These are phyloP conservation scores for Nemania sp. DNA, from an alignment of 2,329 filamentous ascomycete species.

Conservation along the genomic window DNA sequence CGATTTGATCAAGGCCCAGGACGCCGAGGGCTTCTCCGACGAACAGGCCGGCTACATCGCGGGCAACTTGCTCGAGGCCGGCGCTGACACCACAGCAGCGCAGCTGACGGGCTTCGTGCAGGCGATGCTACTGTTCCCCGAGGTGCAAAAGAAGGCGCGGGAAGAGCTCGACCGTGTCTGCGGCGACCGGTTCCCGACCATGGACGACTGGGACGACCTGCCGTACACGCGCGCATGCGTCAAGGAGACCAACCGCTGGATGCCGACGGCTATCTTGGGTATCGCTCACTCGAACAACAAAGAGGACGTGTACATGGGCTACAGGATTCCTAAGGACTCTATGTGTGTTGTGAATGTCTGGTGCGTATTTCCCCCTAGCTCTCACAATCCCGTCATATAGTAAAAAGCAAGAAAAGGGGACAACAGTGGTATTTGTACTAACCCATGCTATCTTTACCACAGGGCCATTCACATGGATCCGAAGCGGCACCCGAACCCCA, in stretches of 20 bases:
- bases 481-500: slow-evolving; percentile 45
- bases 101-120: slow-evolving; percentile 47
- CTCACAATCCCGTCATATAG: background rate
- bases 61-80: slow-evolving; percentile 38
- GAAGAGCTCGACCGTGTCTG: slow-evolving; percentile 47
- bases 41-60: slow-evolving; percentile 42
- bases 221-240: slow-evolving; percentile 52
- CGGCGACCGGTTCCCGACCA: slow-evolving; percentile 47
- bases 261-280: slow-evolving; percentile 44
- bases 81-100: slow-evolving; percentile 48
- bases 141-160: slow-evolving; percentile 37
- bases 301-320: slow-evolving; percentile 45
- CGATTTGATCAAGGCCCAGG: slow-evolving; percentile 37
- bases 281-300: slow-evolving; percentile 44
- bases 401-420: too few relatives aligned
- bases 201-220: slow-evolving; percentile 47
- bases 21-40: slow-evolving; percentile 39
- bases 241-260: slow-evolving; percentile 53
- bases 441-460: slow-evolving; percentile 22
- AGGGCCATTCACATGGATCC: slow-evolving; percentile 53
- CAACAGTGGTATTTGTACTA: too few relatives aligned
- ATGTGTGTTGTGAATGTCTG: slow-evolving; percentile 48
- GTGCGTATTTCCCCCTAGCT: slow-evolving; percentile 26
- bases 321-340: slow-evolving; percentile 48
- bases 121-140: slow-evolving; percentile 46